phyloP scores from a whole-genome alignment of 1,284 basidiomycete genomes.

The Austroboletus novae-zelandiae region DNA sequence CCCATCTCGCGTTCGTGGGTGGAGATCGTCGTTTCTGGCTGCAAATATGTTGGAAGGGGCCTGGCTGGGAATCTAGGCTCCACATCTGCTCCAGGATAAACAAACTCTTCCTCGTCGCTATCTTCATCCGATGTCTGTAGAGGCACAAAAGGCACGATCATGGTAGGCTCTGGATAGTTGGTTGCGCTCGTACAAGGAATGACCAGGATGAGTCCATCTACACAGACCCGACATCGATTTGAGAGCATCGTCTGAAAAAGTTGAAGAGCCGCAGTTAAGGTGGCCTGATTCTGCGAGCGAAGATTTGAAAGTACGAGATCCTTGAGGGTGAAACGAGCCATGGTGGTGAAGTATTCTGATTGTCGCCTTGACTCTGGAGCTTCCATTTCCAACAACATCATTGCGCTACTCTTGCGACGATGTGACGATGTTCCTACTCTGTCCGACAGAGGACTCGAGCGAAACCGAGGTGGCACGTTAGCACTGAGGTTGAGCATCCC shows the following conservation, averaged over 20 bases:
- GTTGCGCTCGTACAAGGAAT: constrained; percentile 71
- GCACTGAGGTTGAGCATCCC: constrained; percentile 48
- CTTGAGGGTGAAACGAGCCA: constrained; percentile 86
- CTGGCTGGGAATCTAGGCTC: constrained; percentile 17
- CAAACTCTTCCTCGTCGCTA: constrained; percentile 63
- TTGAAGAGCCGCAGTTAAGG: constrained; percentile 75
- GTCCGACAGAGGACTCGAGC: constrained; percentile 30
- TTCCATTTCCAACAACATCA: constrained; percentile 81
- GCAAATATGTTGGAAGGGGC: constrained; percentile 43
- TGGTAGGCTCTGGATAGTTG: constrained; percentile 62
- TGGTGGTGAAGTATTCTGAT: constrained; percentile 81
- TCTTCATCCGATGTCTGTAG: constrained; percentile 35
- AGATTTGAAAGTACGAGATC: constrained; percentile 83
- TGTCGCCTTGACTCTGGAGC: constrained; percentile 64
- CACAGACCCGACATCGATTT: constrained; percentile 65
- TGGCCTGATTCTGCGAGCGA: constrained; percentile 59
- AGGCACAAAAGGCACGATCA: constrained; percentile 29
- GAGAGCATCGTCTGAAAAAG: constrained; percentile 74
- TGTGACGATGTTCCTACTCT: constrained; percentile 44
- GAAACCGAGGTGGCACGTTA: constrained; percentile 36
- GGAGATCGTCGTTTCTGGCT: constrained; percentile 68
- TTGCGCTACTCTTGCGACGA: constrained; percentile 79
- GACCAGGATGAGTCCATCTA: constrained; percentile 66
- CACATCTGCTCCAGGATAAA: constrained; percentile 55
- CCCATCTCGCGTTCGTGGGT: constrained; percentile 83